Percentiles rank a stretch among this genome's conserved stretches.
Conservation (phyloP, 306 rosid genomes). For the Alnus rubra region DNA sequence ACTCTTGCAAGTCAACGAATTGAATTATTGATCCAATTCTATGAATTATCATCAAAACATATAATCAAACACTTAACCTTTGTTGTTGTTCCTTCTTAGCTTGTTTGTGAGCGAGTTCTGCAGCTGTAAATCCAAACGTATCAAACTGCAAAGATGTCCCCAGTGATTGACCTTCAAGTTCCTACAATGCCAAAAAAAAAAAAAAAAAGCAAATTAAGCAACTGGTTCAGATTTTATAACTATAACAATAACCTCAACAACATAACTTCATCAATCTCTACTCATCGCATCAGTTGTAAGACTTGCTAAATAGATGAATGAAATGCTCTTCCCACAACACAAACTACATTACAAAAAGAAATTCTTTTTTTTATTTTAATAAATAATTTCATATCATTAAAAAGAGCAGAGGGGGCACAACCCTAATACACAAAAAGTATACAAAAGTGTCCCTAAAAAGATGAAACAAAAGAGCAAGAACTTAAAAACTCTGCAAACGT, state of each 20-base stretch:
- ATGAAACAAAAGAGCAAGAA: too few species aligned
- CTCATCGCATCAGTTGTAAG: not conserved
- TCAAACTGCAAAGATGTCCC: conserved; percentile 89
- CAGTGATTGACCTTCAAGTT: conserved; percentile 75
- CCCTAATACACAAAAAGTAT: too few species aligned
- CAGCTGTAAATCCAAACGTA: conserved; percentile 86
- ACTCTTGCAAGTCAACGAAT: not conserved
- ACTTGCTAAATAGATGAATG: not conserved
- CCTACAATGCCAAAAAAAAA: conserved; percentile 42
- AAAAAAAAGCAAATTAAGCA: conserved; percentile 16
- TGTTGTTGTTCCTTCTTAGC: conserved; percentile 88
- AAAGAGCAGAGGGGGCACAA: too few species aligned
- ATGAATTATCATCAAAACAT: not conserved
- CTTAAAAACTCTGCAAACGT: too few species aligned
- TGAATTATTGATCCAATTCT: conserved; percentile 1
- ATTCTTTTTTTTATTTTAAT: not conserved
- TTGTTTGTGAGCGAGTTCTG: conserved; percentile 83
- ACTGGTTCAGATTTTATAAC: conserved; percentile 15
- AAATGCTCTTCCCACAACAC: conserved; percentile 3
- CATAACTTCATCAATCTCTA: not conserved
- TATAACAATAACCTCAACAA: conserved; percentile 9
- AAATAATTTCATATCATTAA: too few species aligned
- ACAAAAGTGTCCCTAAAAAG: too few species aligned
- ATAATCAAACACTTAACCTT: conserved; percentile 43
- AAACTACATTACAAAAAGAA: not conserved